Percentiles rank a stretch among this genome's conserved stretches.
Evolutionary conservation across 495 filamentous ascomycete species (phyloP).

Genomic region (Neurospora sp.): DNA sequence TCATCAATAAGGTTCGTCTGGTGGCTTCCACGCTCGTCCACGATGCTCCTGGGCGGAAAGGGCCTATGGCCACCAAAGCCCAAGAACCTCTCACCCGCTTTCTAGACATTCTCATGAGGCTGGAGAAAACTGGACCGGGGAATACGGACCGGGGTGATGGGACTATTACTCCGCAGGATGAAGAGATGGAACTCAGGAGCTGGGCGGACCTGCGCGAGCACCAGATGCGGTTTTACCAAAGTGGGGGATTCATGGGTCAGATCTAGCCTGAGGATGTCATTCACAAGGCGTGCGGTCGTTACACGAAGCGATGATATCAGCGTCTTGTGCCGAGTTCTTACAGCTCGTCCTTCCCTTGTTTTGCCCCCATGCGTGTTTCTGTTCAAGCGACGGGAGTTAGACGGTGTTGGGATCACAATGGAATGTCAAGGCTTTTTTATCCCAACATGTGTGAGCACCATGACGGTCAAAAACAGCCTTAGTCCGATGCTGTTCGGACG

Average conservation of each 20-base stretch:
- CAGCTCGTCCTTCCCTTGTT: not conserved
- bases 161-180: conserved; percentile 40
- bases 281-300: not conserved
- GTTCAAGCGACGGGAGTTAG: not conserved
- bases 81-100: conserved; percentile 58
- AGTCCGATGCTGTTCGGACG: not conserved
- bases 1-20: conserved; percentile 62
- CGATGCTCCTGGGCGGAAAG: conserved; percentile 46
- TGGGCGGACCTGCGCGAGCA: conserved; percentile 70
- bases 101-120: conserved; percentile 56
- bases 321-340: not conserved
- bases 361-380: not conserved
- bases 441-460: not conserved
- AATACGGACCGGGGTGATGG: conserved; percentile 8
- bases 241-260: conserved; percentile 40
- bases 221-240: conserved; percentile 59
- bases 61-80: conserved; percentile 42
- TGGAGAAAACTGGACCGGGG: conserved; percentile 45
- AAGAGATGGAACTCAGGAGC: conserved; percentile 58
- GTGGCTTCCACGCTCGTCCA: conserved; percentile 67
- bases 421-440: not conserved
- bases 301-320: not conserved
- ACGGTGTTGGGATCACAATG: not conserved
- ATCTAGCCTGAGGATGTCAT: not conserved
- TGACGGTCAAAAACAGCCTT: not conserved